These are phyloP conservation scores for Apophysomyces elegans DNA, from an alignment of 371 early-diverging fungal species.

Conservation along the genomic window DNA sequence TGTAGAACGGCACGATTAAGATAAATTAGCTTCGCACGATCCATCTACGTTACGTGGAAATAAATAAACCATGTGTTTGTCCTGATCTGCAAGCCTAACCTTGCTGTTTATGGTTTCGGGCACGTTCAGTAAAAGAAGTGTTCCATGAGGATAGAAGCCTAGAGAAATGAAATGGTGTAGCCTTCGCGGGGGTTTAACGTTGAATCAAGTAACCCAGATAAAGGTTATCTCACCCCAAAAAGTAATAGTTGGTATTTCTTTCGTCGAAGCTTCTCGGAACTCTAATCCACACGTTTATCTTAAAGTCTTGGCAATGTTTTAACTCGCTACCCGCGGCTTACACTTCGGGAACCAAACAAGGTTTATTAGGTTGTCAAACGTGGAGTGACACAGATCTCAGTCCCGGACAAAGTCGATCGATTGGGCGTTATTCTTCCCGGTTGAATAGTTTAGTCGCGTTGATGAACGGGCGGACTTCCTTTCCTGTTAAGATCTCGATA, in stretches of 20 bases:
- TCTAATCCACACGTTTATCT: constrained; percentile 10
- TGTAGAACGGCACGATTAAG: background rate
- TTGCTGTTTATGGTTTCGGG: background rate
- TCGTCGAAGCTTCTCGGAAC: constrained; percentile 4
- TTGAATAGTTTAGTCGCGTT: constrained; percentile 1
- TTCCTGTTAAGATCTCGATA: background rate
- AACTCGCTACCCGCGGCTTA: background rate
- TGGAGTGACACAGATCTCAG: constrained; percentile 11
- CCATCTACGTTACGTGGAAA: constrained; percentile 1
- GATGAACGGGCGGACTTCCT: background rate
- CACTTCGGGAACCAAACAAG: constrained; percentile 7
- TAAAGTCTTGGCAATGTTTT: background rate
- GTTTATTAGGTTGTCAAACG: constrained; percentile 11
- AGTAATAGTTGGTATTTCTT: constrained; percentile 1
- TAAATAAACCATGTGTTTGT: constrained; percentile 3
- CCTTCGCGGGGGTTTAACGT: background rate
- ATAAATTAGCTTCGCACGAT: constrained; percentile 7
- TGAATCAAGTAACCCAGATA: background rate
- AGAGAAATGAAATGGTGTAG: constrained; percentile 12
- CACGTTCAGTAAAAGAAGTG: constrained; percentile 6
- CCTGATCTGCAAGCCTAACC: background rate
- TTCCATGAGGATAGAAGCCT: constrained; percentile 3
- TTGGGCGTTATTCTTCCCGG: background rate
- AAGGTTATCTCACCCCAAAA: constrained; percentile 1
- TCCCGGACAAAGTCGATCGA: constrained; percentile 10